Evolutionary conservation across 108 stramenopile genomes (phyloP).

Genomic region (Skeletonema potamos): DNA sequence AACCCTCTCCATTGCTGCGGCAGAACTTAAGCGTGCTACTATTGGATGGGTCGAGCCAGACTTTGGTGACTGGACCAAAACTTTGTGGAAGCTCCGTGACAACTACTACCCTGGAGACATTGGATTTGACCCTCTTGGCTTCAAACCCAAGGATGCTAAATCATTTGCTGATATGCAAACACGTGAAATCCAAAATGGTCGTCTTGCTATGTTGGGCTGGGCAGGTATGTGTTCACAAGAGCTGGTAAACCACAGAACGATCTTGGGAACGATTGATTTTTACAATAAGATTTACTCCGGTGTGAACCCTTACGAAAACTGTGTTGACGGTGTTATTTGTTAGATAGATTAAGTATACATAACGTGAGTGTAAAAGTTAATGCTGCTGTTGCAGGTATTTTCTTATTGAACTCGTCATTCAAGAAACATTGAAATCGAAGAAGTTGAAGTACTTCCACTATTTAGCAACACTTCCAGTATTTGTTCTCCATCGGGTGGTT

Average conservation of each 20-base stretch:
- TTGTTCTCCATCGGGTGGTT: slow-evolving; percentile 84
- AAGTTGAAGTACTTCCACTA: neutral
- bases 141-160: slow-evolving; percentile 67
- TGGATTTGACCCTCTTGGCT: slow-evolving; percentile 84
- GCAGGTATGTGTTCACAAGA: slow-evolving; percentile 83
- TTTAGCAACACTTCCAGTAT: slow-evolving; percentile 84
- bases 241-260: slow-evolving; percentile 73
- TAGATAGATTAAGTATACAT: slow-evolving; percentile 8
- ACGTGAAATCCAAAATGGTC: slow-evolving; percentile 86
- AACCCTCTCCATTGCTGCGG: slow-evolving; percentile 51
- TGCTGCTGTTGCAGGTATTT: neutral
- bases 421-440: neutral
- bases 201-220: slow-evolving; percentile 81
- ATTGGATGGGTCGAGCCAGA: slow-evolving; percentile 78
- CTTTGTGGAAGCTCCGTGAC: slow-evolving; percentile 58
- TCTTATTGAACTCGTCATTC: too few species aligned
- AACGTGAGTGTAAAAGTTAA: neutral
- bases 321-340: slow-evolving; percentile 35
- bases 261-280: slow-evolving; percentile 59
- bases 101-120: slow-evolving; percentile 86
- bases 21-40: slow-evolving; percentile 61
- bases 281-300: slow-evolving; percentile 55
- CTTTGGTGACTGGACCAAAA: slow-evolving; percentile 33
- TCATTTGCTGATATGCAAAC: slow-evolving; percentile 71
- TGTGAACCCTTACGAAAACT: slow-evolving; percentile 51